Evolutionary conservation across 352 stramenopile species (phyloP), one percentile per base, ranked within the genome.

Genomic region (Phytopythium helicoides): DNA sequence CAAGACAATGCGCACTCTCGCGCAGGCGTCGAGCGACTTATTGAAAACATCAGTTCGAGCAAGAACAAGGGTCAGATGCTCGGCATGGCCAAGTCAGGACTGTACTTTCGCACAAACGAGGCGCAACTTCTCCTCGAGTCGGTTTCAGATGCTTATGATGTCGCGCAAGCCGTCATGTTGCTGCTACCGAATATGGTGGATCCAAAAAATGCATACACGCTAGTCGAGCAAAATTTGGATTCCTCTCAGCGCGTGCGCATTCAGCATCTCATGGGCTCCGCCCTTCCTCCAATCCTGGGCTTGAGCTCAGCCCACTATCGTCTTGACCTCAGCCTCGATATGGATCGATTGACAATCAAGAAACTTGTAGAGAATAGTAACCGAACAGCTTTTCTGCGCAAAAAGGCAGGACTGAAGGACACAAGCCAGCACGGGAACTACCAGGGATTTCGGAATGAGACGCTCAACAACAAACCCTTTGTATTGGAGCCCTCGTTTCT

Each of bases 41-140:
- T 92, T 42, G 73, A 87, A 38, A 92, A 92, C 53, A 88, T 92
- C 31, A 74, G 55, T 10, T 59, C 58, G 19, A 90, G 81, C 56
- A 89, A 89, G 60, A 86, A 88, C 56, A 89, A 92, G 59, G 72
- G 60, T 6, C 81, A 90, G 47, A 92, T 92, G 75, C 63, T 92
- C 19, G 56, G 71, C 23, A 92, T 92, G 75, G 80, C 80, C 50
- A 91, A 92, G 53, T 76, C 76, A 0, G 80, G 82, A 9, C 67
- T 91, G 14, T 75, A 71, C 41, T 92, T 92, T 48, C 83, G 78
- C 42, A 67, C 67, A 11, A 51, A 73, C 21, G 80, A 92, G 36
- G 82, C 82, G 6, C 82, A 92, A 52, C 52, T 85, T 6, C 68
- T 92, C 31, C 60, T 92, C 6, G 72, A 89, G 39, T 71, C 62